A percentile compares a stretch with the other conserved stretches of the same genome.
These are phyloP conservation scores for Oryza rufipogon DNA, from an alignment of 176 grass and related monocot genomes.

Conservation along the genomic window DNA sequence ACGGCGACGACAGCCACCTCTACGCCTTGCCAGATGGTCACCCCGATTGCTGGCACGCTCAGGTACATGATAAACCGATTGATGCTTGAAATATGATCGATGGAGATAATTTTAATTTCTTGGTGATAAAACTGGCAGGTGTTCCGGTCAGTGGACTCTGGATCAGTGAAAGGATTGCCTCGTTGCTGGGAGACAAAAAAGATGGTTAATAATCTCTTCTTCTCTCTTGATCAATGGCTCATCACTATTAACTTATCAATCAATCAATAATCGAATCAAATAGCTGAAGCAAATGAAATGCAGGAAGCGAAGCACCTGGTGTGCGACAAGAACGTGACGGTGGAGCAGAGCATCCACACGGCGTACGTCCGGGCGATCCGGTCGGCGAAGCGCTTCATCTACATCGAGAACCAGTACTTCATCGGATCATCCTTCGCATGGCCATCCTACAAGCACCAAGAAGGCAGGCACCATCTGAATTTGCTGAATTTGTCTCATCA, in stretches of 20 bases:
- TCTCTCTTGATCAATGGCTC: not conserved
- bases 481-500: not conserved
- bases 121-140: slow-evolving; percentile 33
- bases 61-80: slow-evolving; percentile 20
- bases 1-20: not conserved
- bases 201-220: slow-evolving; percentile 2
- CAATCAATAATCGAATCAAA: too few relatives aligned
- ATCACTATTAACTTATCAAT: not conserved
- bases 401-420: slow-evolving; percentile 72
- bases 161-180: slow-evolving; percentile 54
- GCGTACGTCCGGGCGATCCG: slow-evolving; percentile 63
- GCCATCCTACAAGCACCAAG: slow-evolving; percentile 35
- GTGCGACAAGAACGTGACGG: slow-evolving; percentile 42
- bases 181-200: slow-evolving; percentile 23
- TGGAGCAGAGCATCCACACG: slow-evolving; percentile 69
- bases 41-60: slow-evolving; percentile 48
- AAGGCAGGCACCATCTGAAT: not conserved
- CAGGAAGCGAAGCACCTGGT: not conserved
- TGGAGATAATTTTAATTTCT: not conserved
- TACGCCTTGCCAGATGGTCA: slow-evolving; percentile 30
- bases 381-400: slow-evolving; percentile 50
- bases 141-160: slow-evolving; percentile 68
- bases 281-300: too few relatives aligned
- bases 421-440: slow-evolving; percentile 66
- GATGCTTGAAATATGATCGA: not conserved